A percentile compares a stretch with the other conserved stretches of the same genome.
Conservation (phyloP, 805 yeast genomes). For the Komagataella pseudopastoris region DNA sequence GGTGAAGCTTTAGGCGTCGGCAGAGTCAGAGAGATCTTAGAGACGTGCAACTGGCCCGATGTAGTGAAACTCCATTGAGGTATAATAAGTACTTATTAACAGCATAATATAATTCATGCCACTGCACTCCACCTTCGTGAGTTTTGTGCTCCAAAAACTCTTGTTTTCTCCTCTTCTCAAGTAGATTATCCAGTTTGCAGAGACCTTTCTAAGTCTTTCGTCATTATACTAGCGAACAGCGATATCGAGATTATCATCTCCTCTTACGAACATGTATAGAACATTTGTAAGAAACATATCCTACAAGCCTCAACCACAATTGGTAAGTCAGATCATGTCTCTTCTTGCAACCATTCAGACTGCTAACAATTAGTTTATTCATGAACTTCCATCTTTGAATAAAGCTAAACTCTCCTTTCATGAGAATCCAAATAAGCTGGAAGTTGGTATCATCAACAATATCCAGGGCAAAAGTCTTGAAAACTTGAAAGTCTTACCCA, state of each 20-base stretch:
- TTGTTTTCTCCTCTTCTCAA: not conserved
- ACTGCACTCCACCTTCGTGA: not conserved
- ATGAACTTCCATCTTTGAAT: slow-evolving; percentile 1
- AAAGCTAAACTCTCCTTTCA: slow-evolving; percentile 14
- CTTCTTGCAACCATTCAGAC: not conserved
- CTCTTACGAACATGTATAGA: not conserved
- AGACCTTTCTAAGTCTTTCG: not conserved
- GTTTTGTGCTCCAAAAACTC: not conserved
- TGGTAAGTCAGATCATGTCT: slow-evolving; percentile 5
- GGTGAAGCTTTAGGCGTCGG: slow-evolving; percentile 24
- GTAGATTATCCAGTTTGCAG: not conserved
- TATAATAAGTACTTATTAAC: no score
- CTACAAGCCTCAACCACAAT: slow-evolving; percentile 6
- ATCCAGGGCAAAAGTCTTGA: not conserved
- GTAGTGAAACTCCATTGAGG: slow-evolving; percentile 5
- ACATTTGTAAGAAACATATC: not conserved
- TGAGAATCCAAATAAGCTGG: slow-evolving; percentile 10
- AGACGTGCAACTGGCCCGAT: slow-evolving; percentile 29
- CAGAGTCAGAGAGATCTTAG: slow-evolving; percentile 24
- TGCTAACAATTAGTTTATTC: not conserved
- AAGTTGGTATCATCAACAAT: slow-evolving; percentile 10
- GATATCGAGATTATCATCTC: not conserved
- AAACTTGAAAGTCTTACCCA: slow-evolving; percentile 6
- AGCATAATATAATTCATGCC: no score
- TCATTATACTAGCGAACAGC: not conserved